Evolutionary conservation across 768 basidiomycete species (phyloP).

Genomic region (Lactifluus piperatus): DNA sequence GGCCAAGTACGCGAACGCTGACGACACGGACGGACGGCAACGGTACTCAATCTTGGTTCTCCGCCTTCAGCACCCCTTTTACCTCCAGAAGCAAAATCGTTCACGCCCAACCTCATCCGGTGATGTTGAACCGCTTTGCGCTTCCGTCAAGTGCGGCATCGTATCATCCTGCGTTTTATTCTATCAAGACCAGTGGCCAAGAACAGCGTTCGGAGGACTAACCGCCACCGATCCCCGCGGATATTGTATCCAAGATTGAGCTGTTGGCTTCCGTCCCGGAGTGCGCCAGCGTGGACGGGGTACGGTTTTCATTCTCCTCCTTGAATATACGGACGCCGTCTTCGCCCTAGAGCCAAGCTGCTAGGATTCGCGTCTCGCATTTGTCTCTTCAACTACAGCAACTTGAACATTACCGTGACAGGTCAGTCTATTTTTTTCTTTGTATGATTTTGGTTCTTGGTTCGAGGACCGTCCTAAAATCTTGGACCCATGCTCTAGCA

Average conservation of each 20-base stretch:
- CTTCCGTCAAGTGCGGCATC: slow-evolving; percentile 30
- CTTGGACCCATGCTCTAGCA: slow-evolving; percentile 15
- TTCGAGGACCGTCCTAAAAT: background rate
- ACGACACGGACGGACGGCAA: too few species aligned
- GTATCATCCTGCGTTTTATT: slow-evolving; percentile 30
- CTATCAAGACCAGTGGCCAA: slow-evolving; percentile 21
- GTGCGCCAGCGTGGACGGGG: slow-evolving; percentile 38
- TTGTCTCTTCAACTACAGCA: slow-evolving; percentile 55
- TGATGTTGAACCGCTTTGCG: slow-evolving; percentile 48
- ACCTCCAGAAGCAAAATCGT: slow-evolving; percentile 36
- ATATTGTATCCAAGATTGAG: slow-evolving; percentile 50
- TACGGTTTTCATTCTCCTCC: slow-evolving; percentile 41
- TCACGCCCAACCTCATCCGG: slow-evolving; percentile 32
- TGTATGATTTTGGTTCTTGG: background rate
- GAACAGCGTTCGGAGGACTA: slow-evolving; percentile 9
- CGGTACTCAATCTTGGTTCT: too few species aligned
- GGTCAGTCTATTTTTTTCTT: slow-evolving; percentile 38
- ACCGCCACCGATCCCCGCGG: slow-evolving; percentile 36
- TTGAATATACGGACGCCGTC: slow-evolving; percentile 54
- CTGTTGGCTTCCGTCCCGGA: too few species aligned
- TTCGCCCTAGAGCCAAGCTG: slow-evolving; percentile 40
- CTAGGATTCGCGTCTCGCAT: slow-evolving; percentile 45
- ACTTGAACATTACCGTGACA: slow-evolving; percentile 52
- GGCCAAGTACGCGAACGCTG: too few species aligned
- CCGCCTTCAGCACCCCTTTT: too few species aligned